Base-by-base conservation (phyloP, 805 yeast species). In the Candida maesae region DNA sequence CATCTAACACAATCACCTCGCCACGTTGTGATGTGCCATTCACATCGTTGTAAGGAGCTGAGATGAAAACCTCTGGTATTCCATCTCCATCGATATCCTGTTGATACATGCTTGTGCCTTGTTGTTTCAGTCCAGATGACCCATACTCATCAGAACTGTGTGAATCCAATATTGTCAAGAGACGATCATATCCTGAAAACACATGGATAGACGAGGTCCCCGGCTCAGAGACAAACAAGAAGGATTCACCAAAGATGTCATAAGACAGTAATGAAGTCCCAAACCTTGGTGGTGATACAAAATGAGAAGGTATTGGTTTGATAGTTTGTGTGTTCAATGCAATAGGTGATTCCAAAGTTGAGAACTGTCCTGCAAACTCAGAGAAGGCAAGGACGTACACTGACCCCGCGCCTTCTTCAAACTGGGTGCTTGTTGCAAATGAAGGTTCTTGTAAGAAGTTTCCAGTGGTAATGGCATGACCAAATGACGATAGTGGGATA, bases 351-450 rank as follows among this genome's bases (percentile, higher is more conserved):
- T n/a, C n/a, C n/a, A n/a, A n/a, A n/a, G n/a, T n/a, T n/a, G n/a
- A n/a, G 13, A 18, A 29, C 3, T 32, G 4, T 6, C 36, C 17
- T 6, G 55, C 35, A n/a, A 65, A 39, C 25, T 66, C 63, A 2
- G 44, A 42, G 27, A 73, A 31, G 1, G 77, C 72, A 3, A 75
- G 46, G 6, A 75, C 49, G 46, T 73, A 75, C 0, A 73, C 65
- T 0, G 76, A 60, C 0, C 80, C 80, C 14, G 38, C 33, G 0
- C 33, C 28, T 10, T 67, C 71, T 41, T 76, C 80, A 42, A 56
- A 64, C 3, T 75, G 76, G 2, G 83, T 70, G 2, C 79, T 70
- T 2, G 78, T 64, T 0, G 80, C 82, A 6, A 77, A 34, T 11
- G 74, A 66, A 0, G 63, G 61, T 6, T 57, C 60, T 6, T 60